phyloP scores from a whole-genome alignment of 2,329 filamentous ascomycete species.

The Paracamarosporium sp. region DNA sequence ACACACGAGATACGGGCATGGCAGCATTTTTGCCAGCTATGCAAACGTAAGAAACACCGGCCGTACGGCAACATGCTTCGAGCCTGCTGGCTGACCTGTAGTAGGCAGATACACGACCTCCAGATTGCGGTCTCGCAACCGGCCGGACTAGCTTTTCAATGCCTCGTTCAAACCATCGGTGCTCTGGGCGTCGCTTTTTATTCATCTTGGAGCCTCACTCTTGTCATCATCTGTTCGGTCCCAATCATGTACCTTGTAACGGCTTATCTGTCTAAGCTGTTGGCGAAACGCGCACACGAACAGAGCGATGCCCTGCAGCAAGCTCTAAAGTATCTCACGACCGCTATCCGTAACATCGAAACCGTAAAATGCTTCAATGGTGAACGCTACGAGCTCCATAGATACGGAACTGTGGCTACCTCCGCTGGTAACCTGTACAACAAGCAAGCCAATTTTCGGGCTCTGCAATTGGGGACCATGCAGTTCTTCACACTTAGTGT shows the following conservation, averaged over 20 bases:
- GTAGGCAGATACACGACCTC: constrained; percentile 82
- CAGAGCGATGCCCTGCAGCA: constrained; percentile 73
- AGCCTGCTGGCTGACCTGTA: constrained; percentile 12
- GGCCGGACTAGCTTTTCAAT: constrained; percentile 72
- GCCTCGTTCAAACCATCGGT: constrained; percentile 68
- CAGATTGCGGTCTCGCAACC: constrained; percentile 82
- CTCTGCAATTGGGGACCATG: constrained; percentile 74
- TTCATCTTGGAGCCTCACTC: constrained; percentile 82
- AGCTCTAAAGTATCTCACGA: constrained; percentile 75
- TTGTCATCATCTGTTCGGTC: constrained; percentile 77
- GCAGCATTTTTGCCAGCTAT: constrained; percentile 73
- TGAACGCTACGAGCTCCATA: constrained; percentile 70
- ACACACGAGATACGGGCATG: constrained; percentile 73
- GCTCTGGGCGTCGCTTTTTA: constrained; percentile 76
- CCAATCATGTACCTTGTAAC: constrained; percentile 71
- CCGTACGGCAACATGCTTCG: constrained; percentile 12
- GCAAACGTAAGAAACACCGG: constrained; percentile 67
- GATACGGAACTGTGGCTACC: constrained; percentile 66
- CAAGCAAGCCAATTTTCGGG: constrained; percentile 71
- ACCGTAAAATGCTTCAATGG: constrained; percentile 87
- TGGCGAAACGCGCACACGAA: constrained; percentile 70
- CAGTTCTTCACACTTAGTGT: constrained; percentile 77
- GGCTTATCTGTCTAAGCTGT: constrained; percentile 63
- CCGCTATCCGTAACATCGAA: constrained; percentile 77
- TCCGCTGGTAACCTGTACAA: constrained; percentile 69